Evolutionary conservation across 2,329 filamentous ascomycete genomes (phyloP).

Genomic region (Neonectria neomacrospora): DNA sequence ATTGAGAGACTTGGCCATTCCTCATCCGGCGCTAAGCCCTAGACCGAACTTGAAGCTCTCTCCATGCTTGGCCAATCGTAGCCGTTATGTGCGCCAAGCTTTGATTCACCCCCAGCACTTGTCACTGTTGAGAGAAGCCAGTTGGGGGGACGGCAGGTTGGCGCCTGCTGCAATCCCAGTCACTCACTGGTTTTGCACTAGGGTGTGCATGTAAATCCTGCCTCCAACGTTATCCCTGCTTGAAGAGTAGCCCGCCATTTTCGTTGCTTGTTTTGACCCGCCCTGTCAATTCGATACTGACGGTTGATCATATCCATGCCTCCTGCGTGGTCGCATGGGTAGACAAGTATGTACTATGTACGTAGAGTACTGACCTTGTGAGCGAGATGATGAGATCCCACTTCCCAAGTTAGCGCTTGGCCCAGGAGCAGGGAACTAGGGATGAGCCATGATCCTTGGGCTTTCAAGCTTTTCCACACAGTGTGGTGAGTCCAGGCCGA

Average conservation of each 20-base stretch:
- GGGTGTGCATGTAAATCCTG: not conserved
- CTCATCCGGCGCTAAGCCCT: slow-evolving; percentile 33
- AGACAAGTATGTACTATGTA: not conserved
- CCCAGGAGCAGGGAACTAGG: slow-evolving; percentile 9
- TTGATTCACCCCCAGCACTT: slow-evolving; percentile 33
- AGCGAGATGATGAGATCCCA: slow-evolving; percentile 14
- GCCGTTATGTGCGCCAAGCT: slow-evolving; percentile 13
- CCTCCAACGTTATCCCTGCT: not conserved
- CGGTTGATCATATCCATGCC: not conserved
- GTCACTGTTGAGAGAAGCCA: slow-evolving; percentile 35
- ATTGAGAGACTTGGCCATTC: slow-evolving; percentile 23
- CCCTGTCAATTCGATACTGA: no score
- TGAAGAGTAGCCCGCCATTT: not conserved
- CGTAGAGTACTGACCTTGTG: slow-evolving; percentile 4
- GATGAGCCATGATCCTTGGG: slow-evolving; percentile 23
- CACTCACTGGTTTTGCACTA: not conserved
- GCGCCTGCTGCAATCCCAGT: not conserved
- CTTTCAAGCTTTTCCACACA: slow-evolving; percentile 3
- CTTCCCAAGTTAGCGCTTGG: slow-evolving; percentile 25
- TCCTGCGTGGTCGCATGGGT: not conserved
- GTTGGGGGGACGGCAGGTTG: slow-evolving; percentile 13
- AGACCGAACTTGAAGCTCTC: slow-evolving; percentile 12
- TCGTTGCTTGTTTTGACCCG: not conserved
- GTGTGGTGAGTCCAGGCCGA: not conserved
- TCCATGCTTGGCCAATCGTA: slow-evolving; percentile 32